Evolutionary conservation across 1,284 basidiomycete genomes (phyloP), one percentile per base, ranked within the genome.

Genomic region (Ganoderma lingzhi): DNA sequence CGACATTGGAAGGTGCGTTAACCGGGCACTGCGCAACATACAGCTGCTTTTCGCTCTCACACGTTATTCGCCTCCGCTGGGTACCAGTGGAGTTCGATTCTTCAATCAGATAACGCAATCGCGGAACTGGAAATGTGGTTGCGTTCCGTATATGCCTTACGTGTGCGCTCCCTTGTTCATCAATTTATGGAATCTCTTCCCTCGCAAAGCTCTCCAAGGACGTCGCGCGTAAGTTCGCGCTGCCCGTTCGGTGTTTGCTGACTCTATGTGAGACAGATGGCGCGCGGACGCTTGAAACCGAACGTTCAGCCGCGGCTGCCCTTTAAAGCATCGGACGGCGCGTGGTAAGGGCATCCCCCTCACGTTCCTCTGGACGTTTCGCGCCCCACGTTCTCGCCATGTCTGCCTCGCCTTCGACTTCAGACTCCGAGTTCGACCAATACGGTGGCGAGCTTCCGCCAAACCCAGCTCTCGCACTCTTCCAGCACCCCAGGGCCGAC

Each of bases 181-280:
- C 53, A 56, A 32, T 56, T 32, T 32, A 32, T 35, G 53, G 30
- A 32, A 56, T 56, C 14, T 56, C 53, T 23, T 56, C 30, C 23
- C 53, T 56, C 53, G 14, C 30, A 12, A 32, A 17, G 30, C 32
- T 17, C 30, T 32, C 53, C 23, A 6, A 32, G 53, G 6, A 32
- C 53, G 53, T 56, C 53, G 30, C 15, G 15, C 53, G 32, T 35
- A 17, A 32, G 8, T 56, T 17, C 53, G 28, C 30, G 30, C 6
- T 15, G 2, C 53, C 32, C 17, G 15, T 56, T 56, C 32, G 19
- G 53, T 56, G 53, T 8, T 12, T 4, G 30, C 53, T 56, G 53
- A 56, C 53, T 56, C 53, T 56, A 28, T 56, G 53, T 56, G 53
- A 14, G 53, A 56, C 53, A 56, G 53, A 56, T 19, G 53, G 23